Evolutionary conservation across 768 basidiomycete genomes (phyloP).

Genomic region (Podaxis sp.): DNA sequence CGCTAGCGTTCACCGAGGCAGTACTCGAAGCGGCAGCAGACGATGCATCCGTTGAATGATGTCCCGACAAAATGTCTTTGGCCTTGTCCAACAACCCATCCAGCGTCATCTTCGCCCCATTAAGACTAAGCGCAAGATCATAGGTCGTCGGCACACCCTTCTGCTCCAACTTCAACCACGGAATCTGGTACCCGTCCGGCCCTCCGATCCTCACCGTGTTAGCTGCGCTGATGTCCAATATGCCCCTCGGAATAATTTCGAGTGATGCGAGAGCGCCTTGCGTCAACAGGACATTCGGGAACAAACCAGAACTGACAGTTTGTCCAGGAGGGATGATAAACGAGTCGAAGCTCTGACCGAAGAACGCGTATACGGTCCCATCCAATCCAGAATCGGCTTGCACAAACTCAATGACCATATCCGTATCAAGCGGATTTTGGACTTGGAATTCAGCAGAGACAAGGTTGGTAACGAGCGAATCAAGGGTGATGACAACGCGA

Average conservation of each 20-base stretch:
- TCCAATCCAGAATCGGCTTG: constrained; percentile 56
- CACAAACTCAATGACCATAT: constrained; percentile 55
- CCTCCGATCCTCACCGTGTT: constrained; percentile 46
- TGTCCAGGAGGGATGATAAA: constrained; percentile 59
- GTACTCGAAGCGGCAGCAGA: not conserved
- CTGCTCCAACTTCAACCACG: constrained; percentile 65
- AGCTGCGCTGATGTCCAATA: constrained; percentile 53
- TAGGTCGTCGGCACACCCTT: constrained; percentile 53
- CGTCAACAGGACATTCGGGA: constrained; percentile 57
- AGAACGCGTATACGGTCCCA: constrained; percentile 56
- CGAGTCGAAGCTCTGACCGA: constrained; percentile 50
- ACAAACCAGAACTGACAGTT: constrained; percentile 60
- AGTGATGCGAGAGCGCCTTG: constrained; percentile 60
- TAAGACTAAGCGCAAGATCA: constrained; percentile 25
- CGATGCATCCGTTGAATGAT: not conserved
- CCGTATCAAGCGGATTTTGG: constrained; percentile 57
- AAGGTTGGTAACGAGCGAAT: constrained; percentile 47
- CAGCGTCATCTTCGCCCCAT: constrained; percentile 1
- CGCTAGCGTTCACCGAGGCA: not conserved
- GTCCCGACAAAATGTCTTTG: not conserved
- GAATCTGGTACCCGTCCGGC: constrained; percentile 56
- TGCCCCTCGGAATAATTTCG: constrained; percentile 52
- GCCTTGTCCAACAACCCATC: constrained; percentile 21
- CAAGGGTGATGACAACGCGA: constrained; percentile 51
- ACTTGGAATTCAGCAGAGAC: constrained; percentile 57